A percentile compares a stretch with the other conserved stretches of the same genome.
Evolutionary conservation across 2,329 filamentous ascomycete genomes (phyloP).

Genomic region (Ascochyta fabae): DNA sequence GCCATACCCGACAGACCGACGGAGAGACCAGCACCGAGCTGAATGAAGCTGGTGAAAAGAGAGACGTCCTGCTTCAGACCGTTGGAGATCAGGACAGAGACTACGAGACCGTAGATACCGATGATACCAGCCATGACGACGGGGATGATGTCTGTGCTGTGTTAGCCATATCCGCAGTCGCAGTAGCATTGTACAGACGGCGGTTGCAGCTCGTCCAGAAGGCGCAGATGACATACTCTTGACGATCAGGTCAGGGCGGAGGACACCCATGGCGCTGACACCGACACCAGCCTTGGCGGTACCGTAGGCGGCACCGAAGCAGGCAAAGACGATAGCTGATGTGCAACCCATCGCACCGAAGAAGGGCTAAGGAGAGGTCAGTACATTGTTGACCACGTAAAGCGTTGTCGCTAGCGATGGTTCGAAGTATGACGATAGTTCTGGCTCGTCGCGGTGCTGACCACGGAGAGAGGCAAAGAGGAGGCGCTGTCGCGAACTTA

Average conservation of each 20-base stretch:
- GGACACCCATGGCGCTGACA: slow-evolving; percentile 97
- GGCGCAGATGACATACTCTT: slow-evolving; percentile 77
- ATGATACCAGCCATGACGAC: slow-evolving; percentile 99
- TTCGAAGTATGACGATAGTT: slow-evolving; percentile 18
- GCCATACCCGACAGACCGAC: slow-evolving; percentile 87
- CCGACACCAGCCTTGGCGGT: slow-evolving; percentile 99
- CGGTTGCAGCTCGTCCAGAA: background rate
- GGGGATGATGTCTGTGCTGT: slow-evolving; percentile 84
- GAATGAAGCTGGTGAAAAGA: slow-evolving; percentile 60
- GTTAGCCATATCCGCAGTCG: slow-evolving; percentile 14
- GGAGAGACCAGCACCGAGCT: slow-evolving; percentile 60
- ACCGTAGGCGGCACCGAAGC: slow-evolving; percentile 95
- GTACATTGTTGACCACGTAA: slow-evolving; percentile 16
- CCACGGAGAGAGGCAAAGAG: slow-evolving; percentile 31
- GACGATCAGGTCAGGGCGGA: slow-evolving; percentile 96
- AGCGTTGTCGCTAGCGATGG: slow-evolving; percentile 12
- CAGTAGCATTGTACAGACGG: background rate
- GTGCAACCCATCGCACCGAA: slow-evolving; percentile 98
- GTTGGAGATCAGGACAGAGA: slow-evolving; percentile 62
- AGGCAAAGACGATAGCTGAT: slow-evolving; percentile 94
- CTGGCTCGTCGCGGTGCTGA: slow-evolving; percentile 26
- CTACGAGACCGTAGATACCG: slow-evolving; percentile 78
- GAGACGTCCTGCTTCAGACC: slow-evolving; percentile 55
- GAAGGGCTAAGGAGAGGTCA: slow-evolving; percentile 69
- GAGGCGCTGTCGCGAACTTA: slow-evolving; percentile 66